These are phyloP conservation scores for Pilobolus umbonatus DNA, from an alignment of 192 early-diverging fungal species.

Conservation along the genomic window DNA sequence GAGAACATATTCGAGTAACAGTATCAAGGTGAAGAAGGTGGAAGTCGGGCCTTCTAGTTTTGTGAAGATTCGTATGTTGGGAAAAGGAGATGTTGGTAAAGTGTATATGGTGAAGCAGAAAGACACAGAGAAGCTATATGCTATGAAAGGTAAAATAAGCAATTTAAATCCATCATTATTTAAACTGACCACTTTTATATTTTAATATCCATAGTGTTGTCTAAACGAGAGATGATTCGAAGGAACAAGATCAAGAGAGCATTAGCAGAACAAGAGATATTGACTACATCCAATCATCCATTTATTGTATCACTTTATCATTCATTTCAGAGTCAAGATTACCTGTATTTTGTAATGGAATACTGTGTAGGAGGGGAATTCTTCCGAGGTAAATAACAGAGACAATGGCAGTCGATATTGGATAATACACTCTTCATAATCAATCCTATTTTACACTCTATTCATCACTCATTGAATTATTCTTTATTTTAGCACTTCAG, in stretches of 20 bases:
- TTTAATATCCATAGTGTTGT: slow-evolving; percentile 40
- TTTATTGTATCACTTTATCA: slow-evolving; percentile 89
- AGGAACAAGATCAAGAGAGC: slow-evolving; percentile 98
- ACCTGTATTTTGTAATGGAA: slow-evolving; percentile 86
- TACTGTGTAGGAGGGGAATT: slow-evolving; percentile 89
- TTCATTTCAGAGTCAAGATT: slow-evolving; percentile 80
- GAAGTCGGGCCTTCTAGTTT: slow-evolving; percentile 88
- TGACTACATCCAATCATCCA: slow-evolving; percentile 80
- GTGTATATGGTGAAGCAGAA: slow-evolving; percentile 94
- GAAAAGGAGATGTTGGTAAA: slow-evolving; percentile 97
- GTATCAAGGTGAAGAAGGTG: slow-evolving; percentile 75
- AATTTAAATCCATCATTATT: background rate
- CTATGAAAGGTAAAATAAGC: slow-evolving; percentile 94
- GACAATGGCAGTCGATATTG: background rate
- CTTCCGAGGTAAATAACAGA: slow-evolving; percentile 54
- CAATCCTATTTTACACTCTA: too few species aligned
- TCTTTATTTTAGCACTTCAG: slow-evolving; percentile 63
- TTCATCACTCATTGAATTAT: background rate
- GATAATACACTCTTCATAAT: too few species aligned
- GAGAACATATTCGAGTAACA: slow-evolving; percentile 76
- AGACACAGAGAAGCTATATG: slow-evolving; percentile 77
- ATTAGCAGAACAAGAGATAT: slow-evolving; percentile 85
- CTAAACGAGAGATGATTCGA: slow-evolving; percentile 96
- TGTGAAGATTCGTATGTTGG: slow-evolving; percentile 86
- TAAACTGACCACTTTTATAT: background rate